Evolutionary conservation across 768 basidiomycete genomes (phyloP).

Genomic region (Phlebiopsis gigantea): DNA sequence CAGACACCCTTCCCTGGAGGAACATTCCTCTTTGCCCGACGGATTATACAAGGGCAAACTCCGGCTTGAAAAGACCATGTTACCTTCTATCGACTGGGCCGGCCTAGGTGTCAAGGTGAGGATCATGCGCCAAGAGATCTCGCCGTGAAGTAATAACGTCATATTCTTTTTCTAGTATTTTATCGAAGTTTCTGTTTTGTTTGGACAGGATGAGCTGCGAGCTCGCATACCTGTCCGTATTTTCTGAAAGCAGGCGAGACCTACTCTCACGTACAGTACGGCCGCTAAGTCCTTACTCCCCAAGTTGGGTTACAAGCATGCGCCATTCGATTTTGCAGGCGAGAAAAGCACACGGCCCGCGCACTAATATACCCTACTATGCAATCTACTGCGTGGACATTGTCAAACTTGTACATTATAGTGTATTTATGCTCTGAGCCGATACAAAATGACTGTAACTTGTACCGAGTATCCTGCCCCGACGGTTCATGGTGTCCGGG

Average conservation of each 20-base stretch:
- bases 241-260: constrained; percentile 26
- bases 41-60: constrained; percentile 62
- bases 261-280: too few relatives aligned
- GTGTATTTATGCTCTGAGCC: not conserved
- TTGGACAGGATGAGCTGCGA: constrained; percentile 57
- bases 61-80: constrained; percentile 48
- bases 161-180: constrained; percentile 48
- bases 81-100: constrained; percentile 62
- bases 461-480: not conserved
- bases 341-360: not conserved
- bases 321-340: not conserved
- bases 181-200: constrained; percentile 62
- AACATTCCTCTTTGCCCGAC: constrained; percentile 51
- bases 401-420: not conserved
- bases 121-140: constrained; percentile 14
- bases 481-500: not conserved
- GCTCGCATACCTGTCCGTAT: constrained; percentile 60
- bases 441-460: not conserved
- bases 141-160: not conserved
- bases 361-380: not conserved
- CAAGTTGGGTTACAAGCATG: too few relatives aligned
- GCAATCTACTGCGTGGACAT: not conserved
- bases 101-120: constrained; percentile 63
- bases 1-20: constrained; percentile 41
- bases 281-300: too few relatives aligned